Evolutionary conservation across 2,329 filamentous ascomycete genomes (phyloP).

Genomic region (Arthrobotrys musiformis): DNA sequence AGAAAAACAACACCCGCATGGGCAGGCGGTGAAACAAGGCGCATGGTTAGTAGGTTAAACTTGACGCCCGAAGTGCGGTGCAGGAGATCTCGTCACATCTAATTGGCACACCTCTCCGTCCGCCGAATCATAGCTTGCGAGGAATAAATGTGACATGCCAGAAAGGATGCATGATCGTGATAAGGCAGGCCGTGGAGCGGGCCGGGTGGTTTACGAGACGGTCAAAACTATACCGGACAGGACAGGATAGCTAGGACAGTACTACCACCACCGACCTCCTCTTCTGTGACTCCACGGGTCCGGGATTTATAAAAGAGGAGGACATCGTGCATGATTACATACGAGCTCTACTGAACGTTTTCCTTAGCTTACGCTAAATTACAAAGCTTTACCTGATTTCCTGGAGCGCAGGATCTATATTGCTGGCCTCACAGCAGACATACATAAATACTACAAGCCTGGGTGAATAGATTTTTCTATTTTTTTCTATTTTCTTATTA

Average conservation of each 20-base stretch:
- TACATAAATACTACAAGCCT: too few relatives aligned
- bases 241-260: too few relatives aligned
- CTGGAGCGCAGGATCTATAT: neutral
- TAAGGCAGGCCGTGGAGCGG: conserved; percentile 21
- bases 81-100: conserved; percentile 18
- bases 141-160: conserved; percentile 33
- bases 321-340: neutral
- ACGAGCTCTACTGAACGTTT: conserved; percentile 4
- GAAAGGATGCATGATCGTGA: conserved; percentile 42
- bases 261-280: too few relatives aligned
- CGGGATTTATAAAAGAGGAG: conserved; percentile 16
- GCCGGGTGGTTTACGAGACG: neutral
- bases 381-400: conserved; percentile 8
- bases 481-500: too few relatives aligned
- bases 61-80: conserved; percentile 43
- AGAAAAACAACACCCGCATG: conserved; percentile 13
- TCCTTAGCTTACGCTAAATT: neutral
- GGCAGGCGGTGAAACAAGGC: conserved; percentile 31
- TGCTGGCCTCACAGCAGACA: neutral
- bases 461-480: too few relatives aligned
- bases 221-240: neutral
- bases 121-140: conserved; percentile 13
- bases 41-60: conserved; percentile 18
- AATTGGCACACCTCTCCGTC: conserved; percentile 36
- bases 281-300: conserved; percentile 21